These are phyloP conservation scores for Pseudocercospora eumusae DNA, from an alignment of 2,329 filamentous ascomycete genomes.

Conservation along the genomic window DNA sequence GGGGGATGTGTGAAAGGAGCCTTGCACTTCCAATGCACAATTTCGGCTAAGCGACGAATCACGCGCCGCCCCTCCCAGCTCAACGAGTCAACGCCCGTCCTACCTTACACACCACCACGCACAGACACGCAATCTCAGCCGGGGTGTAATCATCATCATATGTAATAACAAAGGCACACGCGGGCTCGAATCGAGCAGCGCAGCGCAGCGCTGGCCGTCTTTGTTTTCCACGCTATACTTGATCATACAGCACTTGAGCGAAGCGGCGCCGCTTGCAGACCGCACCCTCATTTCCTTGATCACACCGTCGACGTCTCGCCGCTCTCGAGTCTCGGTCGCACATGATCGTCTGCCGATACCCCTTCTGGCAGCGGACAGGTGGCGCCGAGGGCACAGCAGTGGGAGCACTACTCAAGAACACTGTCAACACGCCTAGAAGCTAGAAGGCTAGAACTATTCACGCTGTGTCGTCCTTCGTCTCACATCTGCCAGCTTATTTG, in stretches of 20 bases:
- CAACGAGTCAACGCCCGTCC: neutral
- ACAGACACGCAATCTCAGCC: slow-evolving; percentile 5
- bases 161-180: neutral
- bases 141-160: neutral
- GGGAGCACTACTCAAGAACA: neutral
- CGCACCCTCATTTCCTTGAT: slow-evolving; percentile 7
- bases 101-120: neutral
- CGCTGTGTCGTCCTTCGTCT: slow-evolving; percentile 9
- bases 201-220: neutral
- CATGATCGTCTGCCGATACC: neutral
- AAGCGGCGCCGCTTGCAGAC: slow-evolving; percentile 3
- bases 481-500: slow-evolving; percentile 4
- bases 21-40: slow-evolving; percentile 3
- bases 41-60: slow-evolving; percentile 8
- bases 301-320: neutral
- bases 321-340: neutral
- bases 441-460: too few species aligned
- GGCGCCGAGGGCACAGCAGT: neutral
- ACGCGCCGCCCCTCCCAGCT: neutral
- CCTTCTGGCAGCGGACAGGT: too few species aligned
- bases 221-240: neutral
- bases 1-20: slow-evolving; percentile 11
- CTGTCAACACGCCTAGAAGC: too few species aligned
- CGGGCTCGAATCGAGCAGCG: slow-evolving; percentile 4
- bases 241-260: neutral